Base-by-base conservation (phyloP, 164 flowering plant genomes). In the Aristolochia californica region DNA sequence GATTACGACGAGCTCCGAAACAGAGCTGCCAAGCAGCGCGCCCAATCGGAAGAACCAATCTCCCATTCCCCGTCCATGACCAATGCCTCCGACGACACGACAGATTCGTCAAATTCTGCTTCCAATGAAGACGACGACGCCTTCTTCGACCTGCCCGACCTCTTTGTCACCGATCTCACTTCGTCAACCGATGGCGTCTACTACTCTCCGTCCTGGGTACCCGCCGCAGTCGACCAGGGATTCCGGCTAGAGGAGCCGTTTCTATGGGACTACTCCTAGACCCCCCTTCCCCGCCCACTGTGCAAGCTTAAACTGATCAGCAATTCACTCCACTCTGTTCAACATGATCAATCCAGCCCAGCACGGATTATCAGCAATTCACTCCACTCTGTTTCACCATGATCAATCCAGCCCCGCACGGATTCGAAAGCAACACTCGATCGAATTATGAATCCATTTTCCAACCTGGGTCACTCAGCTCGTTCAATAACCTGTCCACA, bases 61-160 rank as follows among this genome's bases (percentile, higher is more conserved):
- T 62, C 69, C 0, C 56, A 64, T 25, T 65, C 68, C 5, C 53
- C 66, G 0, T 38, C 62, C 53, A 7, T 48, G 8, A 30, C 47
- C 26, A 20, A 47, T 2, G 10, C 52, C 13, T 30, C 65, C 11
- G 56, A 55, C 17, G 64, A 66, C 22, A 30, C 63, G 15, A 55
- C 48, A 20, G 61, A 57, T 21, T 59, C 62, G 2, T 28, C 64
- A 11, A 15, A 25, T 43, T 51, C 59, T 40, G 26, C 52, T 13
- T 55, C 48, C 12, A 45, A 22, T 0, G 52, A 59, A 1, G 60
- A 48, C 13, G 61, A 61, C 17, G 58, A 51, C 28, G 16, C 55
- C 2, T 51, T 73, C 7, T 60, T 68, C 48, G 71, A 73, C 59
- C 59, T 73, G 22, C 77, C 77, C 5, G 74, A 73, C 56, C 66